These are phyloP conservation scores for Martiniozyma abietophila DNA, from an alignment of 805 yeast genomes.

Conservation along the genomic window DNA sequence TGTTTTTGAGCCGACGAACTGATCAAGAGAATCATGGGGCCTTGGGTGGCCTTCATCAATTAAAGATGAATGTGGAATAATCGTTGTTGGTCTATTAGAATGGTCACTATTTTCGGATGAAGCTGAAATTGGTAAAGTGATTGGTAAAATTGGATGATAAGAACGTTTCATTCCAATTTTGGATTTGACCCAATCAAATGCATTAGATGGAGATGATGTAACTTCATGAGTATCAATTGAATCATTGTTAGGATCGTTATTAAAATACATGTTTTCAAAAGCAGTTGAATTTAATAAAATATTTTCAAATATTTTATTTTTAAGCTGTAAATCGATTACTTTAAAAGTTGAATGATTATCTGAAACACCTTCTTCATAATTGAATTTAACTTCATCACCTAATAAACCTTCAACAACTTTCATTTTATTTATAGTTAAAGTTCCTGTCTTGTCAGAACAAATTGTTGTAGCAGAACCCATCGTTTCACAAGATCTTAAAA, in stretches of 20 bases:
- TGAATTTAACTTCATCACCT: constrained; percentile 44
- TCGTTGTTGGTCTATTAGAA: not conserved
- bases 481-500: constrained; percentile 88
- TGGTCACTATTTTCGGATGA: not conserved
- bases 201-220: not conserved
- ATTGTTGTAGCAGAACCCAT: constrained; percentile 98
- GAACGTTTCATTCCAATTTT: not conserved
- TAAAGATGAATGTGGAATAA: not conserved
- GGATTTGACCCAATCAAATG: constrained; percentile 8
- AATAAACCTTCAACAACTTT: constrained; percentile 71
- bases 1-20: constrained; percentile 83
- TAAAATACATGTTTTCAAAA: constrained; percentile 47
- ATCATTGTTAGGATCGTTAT: constrained; percentile 21
- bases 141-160: constrained; percentile 1
- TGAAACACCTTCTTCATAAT: no score
- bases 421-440: constrained; percentile 91
- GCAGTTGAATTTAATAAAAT: constrained; percentile 81
- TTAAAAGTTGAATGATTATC: constrained; percentile 5
- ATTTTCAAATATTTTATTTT: constrained; percentile 37
- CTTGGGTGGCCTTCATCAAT: constrained; percentile 4
- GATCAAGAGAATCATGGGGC: constrained; percentile 23
- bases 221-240: constrained; percentile 5
- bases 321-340: constrained; percentile 16
- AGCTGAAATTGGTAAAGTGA: not conserved
- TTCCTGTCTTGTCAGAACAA: constrained; percentile 97